These are phyloP conservation scores for Fusarium scirpi DNA, from an alignment of 2,329 filamentous ascomycete species.

Conservation along the genomic window DNA sequence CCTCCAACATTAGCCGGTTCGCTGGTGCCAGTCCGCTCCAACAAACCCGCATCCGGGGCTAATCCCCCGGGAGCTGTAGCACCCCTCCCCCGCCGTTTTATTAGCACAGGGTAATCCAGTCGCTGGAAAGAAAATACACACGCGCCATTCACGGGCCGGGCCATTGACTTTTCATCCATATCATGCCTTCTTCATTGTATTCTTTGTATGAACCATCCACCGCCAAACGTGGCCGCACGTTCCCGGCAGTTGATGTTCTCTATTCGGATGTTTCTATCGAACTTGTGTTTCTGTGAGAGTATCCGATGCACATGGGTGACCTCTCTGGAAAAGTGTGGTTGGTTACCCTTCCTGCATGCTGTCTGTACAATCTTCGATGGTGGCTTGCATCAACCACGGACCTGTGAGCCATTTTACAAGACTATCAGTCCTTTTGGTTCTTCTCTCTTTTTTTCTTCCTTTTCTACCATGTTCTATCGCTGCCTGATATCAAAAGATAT, in stretches of 20 bases:
- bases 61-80: slow-evolving; percentile 26
- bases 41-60: slow-evolving; percentile 29
- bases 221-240: slow-evolving; percentile 41
- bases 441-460: not conserved
- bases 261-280: slow-evolving; percentile 6
- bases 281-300: slow-evolving; percentile 8
- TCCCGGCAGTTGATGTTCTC: slow-evolving; percentile 18
- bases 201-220: slow-evolving; percentile 38
- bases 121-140: slow-evolving; percentile 5
- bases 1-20: slow-evolving; percentile 7
- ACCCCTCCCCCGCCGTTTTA: slow-evolving; percentile 31
- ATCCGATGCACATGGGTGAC: slow-evolving; percentile 2
- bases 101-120: slow-evolving; percentile 16
- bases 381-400: slow-evolving; percentile 36
- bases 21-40: slow-evolving; percentile 12
- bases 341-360: slow-evolving; percentile 17
- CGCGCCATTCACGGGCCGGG: slow-evolving; percentile 32
- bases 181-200: slow-evolving; percentile 11
- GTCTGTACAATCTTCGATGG: slow-evolving; percentile 30
- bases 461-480: not conserved
- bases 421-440: not conserved
- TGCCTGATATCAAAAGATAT: slow-evolving; percentile 18
- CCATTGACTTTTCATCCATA: slow-evolving; percentile 24
- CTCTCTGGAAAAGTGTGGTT: not conserved
- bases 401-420: slow-evolving; percentile 43